These are phyloP conservation scores for Micromonas pusilla DNA, from an alignment of 139 green algal species.

Conservation along the genomic window DNA sequence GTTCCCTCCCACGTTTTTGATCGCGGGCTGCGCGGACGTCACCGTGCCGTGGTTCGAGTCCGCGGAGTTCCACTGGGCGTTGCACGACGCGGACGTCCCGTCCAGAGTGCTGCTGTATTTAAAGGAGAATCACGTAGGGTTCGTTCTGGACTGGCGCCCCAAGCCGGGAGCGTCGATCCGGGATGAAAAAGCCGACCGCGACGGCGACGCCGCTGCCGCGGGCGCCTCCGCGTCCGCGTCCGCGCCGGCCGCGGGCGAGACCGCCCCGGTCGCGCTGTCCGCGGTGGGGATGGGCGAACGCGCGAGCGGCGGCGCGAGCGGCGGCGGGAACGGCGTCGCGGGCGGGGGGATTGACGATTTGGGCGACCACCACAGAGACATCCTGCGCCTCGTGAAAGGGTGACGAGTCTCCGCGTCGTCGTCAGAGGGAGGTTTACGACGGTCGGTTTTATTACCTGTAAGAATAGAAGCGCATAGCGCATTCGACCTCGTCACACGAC, in stretches of 20 bases:
- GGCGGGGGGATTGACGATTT: no score
- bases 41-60: constrained; percentile 12
- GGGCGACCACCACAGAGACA: not conserved
- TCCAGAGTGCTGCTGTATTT: constrained; percentile 4
- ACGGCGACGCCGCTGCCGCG: no score
- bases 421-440: no score
- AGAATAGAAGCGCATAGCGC: no score
- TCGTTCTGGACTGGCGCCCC: not conserved
- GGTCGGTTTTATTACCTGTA: no score
- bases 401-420: no score
- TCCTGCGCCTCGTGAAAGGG: not conserved
- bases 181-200: not conserved
- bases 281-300: no score
- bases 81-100: not conserved
- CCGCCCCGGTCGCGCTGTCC: no score
- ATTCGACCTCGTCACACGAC: not conserved
- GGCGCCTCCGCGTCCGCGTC: no score
- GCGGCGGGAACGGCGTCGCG: no score
- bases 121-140: not conserved
- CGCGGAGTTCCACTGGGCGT: not conserved
- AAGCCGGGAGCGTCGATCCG: not conserved
- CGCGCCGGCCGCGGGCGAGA: no score
- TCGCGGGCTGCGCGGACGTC: constrained; percentile 5
- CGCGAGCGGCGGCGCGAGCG: no score
- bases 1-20: constrained; percentile 1